These are phyloP conservation scores for Camellia sinensis DNA, from an alignment of 148 eudicot genomes.

Conservation along the genomic window DNA sequence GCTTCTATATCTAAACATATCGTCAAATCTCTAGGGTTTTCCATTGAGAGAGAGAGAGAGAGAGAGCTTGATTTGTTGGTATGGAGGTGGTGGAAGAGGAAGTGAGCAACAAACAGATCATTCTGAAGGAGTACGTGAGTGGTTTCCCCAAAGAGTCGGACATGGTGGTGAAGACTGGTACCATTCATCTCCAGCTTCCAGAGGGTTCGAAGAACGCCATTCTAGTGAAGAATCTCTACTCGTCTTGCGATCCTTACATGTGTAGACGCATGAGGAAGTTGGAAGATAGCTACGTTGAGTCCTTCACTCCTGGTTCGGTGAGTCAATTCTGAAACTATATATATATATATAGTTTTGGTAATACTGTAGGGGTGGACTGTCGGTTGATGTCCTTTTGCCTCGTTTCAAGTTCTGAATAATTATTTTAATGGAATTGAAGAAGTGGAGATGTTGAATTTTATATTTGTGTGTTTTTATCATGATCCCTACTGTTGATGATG, in stretches of 20 bases:
- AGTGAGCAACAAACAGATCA: constrained; percentile 31
- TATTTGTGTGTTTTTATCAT: too few relatives aligned
- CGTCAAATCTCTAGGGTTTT: too few relatives aligned
- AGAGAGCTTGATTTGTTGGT: background rate
- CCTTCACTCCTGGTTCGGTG: constrained; percentile 1
- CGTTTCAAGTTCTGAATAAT: too few relatives aligned
- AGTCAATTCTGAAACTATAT: background rate
- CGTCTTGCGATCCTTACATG: background rate
- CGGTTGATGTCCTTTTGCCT: too few relatives aligned
- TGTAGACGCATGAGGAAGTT: background rate
- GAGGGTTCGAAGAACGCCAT: constrained; percentile 20
- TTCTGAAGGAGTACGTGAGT: constrained; percentile 28
- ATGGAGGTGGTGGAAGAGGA: constrained; percentile 16
- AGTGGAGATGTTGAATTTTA: too few relatives aligned
- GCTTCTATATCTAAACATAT: too few relatives aligned
- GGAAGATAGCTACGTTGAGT: background rate
- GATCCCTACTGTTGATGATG: background rate
- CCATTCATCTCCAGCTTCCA: constrained; percentile 21
- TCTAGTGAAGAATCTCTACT: constrained; percentile 28
- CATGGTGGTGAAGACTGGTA: constrained; percentile 16
- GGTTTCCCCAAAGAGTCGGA: constrained; percentile 37
- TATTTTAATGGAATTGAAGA: too few relatives aligned
- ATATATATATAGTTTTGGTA: background rate
- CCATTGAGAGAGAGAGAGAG: too few relatives aligned
- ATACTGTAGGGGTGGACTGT: too few relatives aligned